phyloP scores from a whole-genome alignment of 495 filamentous ascomycete genomes.

The Aspergillus steynii region DNA sequence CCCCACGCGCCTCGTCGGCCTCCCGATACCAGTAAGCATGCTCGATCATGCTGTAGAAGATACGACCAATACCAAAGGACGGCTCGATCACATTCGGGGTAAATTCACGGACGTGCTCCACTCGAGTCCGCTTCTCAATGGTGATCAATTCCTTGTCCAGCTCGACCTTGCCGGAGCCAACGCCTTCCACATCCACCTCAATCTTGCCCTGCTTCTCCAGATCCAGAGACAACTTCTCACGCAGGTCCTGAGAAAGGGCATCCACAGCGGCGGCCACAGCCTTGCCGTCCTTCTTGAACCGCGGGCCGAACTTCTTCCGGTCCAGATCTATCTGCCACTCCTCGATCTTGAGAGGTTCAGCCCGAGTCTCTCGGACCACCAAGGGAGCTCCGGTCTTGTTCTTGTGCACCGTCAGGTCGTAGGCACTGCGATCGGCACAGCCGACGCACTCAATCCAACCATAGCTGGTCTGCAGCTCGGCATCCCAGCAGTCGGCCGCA shows the following conservation, averaged over 20 bases:
- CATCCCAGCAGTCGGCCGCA: slow-evolving; percentile 83
- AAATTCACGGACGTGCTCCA: slow-evolving; percentile 72
- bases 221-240: slow-evolving; percentile 66
- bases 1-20: slow-evolving; percentile 63
- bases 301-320: slow-evolving; percentile 80
- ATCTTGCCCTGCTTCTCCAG: slow-evolving; percentile 67
- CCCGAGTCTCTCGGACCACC: slow-evolving; percentile 65
- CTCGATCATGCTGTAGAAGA: slow-evolving; percentile 76
- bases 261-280: slow-evolving; percentile 69
- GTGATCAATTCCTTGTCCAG: slow-evolving; percentile 68
- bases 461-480: slow-evolving; percentile 73
- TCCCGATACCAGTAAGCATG: slow-evolving; percentile 75
- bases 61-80: slow-evolving; percentile 81
- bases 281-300: slow-evolving; percentile 79
- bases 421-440: slow-evolving; percentile 80
- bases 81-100: slow-evolving; percentile 85
- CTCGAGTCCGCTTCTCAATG: slow-evolving; percentile 68
- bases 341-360: slow-evolving; percentile 67
- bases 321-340: slow-evolving; percentile 76
- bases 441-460: slow-evolving; percentile 89
- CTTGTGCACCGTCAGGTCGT: slow-evolving; percentile 75
- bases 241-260: slow-evolving; percentile 65
- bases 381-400: slow-evolving; percentile 79
- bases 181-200: slow-evolving; percentile 62
- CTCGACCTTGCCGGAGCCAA: slow-evolving; percentile 66